Evolutionary conservation across 164 flowering plant genomes (phyloP), one percentile per base, ranked within the genome.

Genomic region (Houttuynia cordata): DNA sequence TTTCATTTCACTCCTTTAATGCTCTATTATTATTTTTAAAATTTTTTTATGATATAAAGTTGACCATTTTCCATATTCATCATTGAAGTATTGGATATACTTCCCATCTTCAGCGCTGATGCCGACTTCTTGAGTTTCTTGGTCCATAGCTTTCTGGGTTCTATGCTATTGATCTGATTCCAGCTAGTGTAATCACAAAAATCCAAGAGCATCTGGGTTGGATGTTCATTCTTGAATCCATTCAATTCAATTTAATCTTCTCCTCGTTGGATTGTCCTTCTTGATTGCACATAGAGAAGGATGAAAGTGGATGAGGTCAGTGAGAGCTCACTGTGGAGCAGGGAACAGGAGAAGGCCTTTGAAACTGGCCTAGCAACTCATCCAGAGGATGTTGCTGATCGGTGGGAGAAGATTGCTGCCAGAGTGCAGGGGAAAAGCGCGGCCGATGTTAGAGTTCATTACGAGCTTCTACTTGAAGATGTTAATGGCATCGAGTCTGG

Each of bases 341-440:
- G 85, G 68, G 96, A 85, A 76, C 78, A 91, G 57, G 93, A 91
- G 39, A 88, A 77, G 74, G 87, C 86, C 34, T 91, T 91, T 69
- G 98, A 91, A 78, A 79, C 76, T 70, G 96, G 91, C 10, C 57
- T 91, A 24, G 95, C 87, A n/a, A 75, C 67, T 63, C 62, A 82
- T 75, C 78, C 87, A 1, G 92, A 81, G 70, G 93, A 85, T 65
- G 59, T 65, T 54, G 21, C 64, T 9, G 93, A 91, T 71, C 75
- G 88, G 41, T 91, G 98, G 98, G 96, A 91, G 75, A 85, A 78
- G 67, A 91, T 91, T 67, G 84, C 93, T 0, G 83, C 77, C 5
- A 81, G 74, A 53, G 88, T 91, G 55, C 81, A 80, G 4, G 97
- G 96, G 52, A 91, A 86, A 70, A 79, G 83, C 56, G 13, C 76